These are phyloP conservation scores for Spizellomyces sp. DNA, from an alignment of 192 early-diverging fungal genomes.

Conservation along the genomic window DNA sequence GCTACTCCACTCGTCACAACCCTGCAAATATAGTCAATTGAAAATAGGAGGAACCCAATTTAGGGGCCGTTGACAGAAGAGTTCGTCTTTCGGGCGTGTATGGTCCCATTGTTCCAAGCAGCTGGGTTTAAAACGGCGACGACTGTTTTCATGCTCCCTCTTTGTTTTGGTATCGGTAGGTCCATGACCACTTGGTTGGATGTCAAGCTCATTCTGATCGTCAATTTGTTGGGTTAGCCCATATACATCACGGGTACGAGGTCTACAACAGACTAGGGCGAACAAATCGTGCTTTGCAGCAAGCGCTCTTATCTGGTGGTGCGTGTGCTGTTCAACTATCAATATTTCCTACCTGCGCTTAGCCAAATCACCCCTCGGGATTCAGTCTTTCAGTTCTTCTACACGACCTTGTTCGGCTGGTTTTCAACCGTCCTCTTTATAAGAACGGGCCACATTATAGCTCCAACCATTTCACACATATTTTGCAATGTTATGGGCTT, in stretches of 20 bases:
- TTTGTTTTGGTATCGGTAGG: slow-evolving; percentile 77
- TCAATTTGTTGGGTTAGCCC: slow-evolving; percentile 45
- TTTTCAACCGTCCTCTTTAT: slow-evolving; percentile 69
- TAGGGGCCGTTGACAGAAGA: slow-evolving; percentile 78
- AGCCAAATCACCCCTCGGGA: neutral
- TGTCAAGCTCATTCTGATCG: neutral
- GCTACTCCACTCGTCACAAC: too few species aligned
- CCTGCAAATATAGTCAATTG: neutral
- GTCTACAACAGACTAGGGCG: slow-evolving; percentile 6
- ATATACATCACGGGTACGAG: slow-evolving; percentile 72
- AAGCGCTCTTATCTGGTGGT: neutral
- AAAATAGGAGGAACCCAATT: neutral
- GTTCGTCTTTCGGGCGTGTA: slow-evolving; percentile 71
- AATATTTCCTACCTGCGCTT: neutral
- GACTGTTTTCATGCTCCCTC: slow-evolving; percentile 60
- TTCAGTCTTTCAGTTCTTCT: slow-evolving; percentile 65
- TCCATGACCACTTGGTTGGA: neutral
- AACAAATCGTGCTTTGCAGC: neutral
- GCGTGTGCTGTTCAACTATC: neutral
- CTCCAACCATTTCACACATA: slow-evolving; percentile 60
- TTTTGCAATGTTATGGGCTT: slow-evolving; percentile 81
- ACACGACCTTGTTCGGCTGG: slow-evolving; percentile 82
- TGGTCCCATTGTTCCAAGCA: slow-evolving; percentile 54
- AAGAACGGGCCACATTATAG: slow-evolving; percentile 54
- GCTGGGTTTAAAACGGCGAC: slow-evolving; percentile 37